Percentiles rank a stretch among this genome's conserved stretches.
phyloP scores from a whole-genome alignment of 2,329 filamentous ascomycete genomes.

The Aspergillus carbonarius region DNA sequence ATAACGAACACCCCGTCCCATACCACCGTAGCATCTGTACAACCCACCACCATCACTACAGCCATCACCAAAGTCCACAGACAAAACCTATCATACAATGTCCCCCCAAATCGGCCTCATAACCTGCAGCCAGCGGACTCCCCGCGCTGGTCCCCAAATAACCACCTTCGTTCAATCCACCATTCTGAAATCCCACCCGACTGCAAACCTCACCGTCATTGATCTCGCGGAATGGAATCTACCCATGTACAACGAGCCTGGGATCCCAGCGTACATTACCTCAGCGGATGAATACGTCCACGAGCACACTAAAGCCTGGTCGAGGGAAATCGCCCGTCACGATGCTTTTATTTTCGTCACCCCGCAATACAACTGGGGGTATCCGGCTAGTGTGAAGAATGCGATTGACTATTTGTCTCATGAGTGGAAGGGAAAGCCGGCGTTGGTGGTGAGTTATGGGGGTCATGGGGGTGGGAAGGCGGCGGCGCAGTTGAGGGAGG shows the following conservation, averaged over 20 bases:
- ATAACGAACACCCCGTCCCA: not conserved
- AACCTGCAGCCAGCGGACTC: conserved; percentile 32
- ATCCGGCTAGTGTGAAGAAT: conserved; percentile 59
- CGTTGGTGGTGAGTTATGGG: conserved; percentile 57
- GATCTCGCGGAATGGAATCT: conserved; percentile 24
- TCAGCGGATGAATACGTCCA: conserved; percentile 34
- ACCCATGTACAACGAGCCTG: conserved; percentile 41
- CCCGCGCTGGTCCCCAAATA: conserved; percentile 34
- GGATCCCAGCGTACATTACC: conserved; percentile 38
- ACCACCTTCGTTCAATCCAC: conserved; percentile 24
- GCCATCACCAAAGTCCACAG: not conserved
- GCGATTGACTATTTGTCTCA: conserved; percentile 62
- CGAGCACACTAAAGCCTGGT: conserved; percentile 41
- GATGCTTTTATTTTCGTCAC: conserved; percentile 45
- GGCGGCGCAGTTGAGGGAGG: conserved; percentile 34
- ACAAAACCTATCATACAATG: not conserved
- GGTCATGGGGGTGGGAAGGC: conserved; percentile 42
- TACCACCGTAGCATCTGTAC: not conserved
- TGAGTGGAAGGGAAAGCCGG: conserved; percentile 59
- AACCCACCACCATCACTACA: too few relatives aligned
- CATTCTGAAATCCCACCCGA: conserved; percentile 6
- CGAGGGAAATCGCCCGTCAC: conserved; percentile 31
- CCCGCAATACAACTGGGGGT: conserved; percentile 56
- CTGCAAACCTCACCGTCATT: not conserved
- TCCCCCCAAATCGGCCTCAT: conserved; percentile 22